These are phyloP conservation scores for Beauveria rudraprayagi DNA, from an alignment of 2,329 filamentous ascomycete species.

Conservation along the genomic window DNA sequence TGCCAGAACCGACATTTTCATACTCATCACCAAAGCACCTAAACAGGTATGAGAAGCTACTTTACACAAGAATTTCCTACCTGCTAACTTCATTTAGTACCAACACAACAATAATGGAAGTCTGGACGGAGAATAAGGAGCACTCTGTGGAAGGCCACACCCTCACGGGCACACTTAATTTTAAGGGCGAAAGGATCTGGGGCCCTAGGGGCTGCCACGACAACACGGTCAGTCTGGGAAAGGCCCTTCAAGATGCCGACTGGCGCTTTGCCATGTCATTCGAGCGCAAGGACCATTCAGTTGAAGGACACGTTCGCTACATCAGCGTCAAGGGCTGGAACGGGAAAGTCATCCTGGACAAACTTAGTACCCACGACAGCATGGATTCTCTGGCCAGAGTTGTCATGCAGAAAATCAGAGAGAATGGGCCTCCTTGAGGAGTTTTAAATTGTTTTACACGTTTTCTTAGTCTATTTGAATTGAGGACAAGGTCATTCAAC, in stretches of 20 bases:
- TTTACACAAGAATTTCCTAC: not conserved
- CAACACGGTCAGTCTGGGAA: not conserved
- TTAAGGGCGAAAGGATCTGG: not conserved
- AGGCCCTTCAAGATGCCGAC: not conserved
- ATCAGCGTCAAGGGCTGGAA: not conserved
- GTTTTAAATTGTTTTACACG: not conserved
- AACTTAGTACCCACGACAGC: not conserved
- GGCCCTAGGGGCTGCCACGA: not conserved
- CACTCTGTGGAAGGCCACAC: not conserved
- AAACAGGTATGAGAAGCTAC: not conserved
- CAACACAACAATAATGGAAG: not conserved
- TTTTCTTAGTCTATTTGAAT: not conserved
- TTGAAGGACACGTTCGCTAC: not conserved
- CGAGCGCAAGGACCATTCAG: not conserved
- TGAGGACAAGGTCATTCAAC: not conserved
- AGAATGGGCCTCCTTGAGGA: not conserved
- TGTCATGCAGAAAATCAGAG: not conserved
- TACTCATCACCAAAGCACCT: not conserved
- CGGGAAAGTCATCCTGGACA: not conserved
- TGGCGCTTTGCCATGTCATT: not conserved
- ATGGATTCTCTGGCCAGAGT: not conserved
- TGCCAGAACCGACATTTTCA: not conserved
- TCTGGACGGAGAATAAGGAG: not conserved
- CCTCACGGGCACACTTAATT: not conserved
- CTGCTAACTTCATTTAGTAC: not conserved